Conservation (phyloP, 2,329 filamentous ascomycete species). For the Mycocentrospora acerina region DNA sequence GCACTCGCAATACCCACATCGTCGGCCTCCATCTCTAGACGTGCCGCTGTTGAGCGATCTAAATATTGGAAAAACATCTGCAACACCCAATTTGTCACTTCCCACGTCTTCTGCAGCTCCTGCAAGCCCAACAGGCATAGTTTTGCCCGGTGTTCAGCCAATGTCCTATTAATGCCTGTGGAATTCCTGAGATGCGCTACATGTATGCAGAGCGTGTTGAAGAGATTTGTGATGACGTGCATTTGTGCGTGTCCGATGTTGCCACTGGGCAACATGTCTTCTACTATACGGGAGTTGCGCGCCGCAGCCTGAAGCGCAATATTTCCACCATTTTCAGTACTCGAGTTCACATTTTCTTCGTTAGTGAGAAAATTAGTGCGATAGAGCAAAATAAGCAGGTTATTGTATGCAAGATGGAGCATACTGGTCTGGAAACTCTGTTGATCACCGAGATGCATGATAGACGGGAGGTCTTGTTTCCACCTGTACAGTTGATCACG, state of each 20-base stretch:
- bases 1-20: slow-evolving; percentile 19
- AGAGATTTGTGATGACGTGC: slow-evolving; percentile 52
- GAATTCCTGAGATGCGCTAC: slow-evolving; percentile 47
- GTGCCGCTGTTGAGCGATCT: slow-evolving; percentile 48
- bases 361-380: slow-evolving; percentile 46
- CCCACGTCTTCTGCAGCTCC: slow-evolving; percentile 54
- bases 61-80: slow-evolving; percentile 53
- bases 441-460: slow-evolving; percentile 36
- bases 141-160: slow-evolving; percentile 53
- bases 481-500: slow-evolving; percentile 42
- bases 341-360: slow-evolving; percentile 30
- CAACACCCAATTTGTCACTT: slow-evolving; percentile 52
- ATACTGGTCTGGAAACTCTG: slow-evolving; percentile 42
- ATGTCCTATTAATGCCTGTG: slow-evolving; percentile 42
- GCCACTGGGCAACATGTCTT: slow-evolving; percentile 50
- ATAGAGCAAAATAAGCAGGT: slow-evolving; percentile 50
- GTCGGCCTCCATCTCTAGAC: slow-evolving; percentile 35
- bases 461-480: slow-evolving; percentile 42
- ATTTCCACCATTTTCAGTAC: slow-evolving; percentile 34
- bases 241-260: slow-evolving; percentile 49
- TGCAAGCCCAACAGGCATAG: slow-evolving; percentile 51
- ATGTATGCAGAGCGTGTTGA: slow-evolving; percentile 53
- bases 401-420: slow-evolving; percentile 51
- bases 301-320: slow-evolving; percentile 50
- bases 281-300: slow-evolving; percentile 50